Conservation (phyloP, 352 stramenopile species). For the Pythium monospermum region DNA sequence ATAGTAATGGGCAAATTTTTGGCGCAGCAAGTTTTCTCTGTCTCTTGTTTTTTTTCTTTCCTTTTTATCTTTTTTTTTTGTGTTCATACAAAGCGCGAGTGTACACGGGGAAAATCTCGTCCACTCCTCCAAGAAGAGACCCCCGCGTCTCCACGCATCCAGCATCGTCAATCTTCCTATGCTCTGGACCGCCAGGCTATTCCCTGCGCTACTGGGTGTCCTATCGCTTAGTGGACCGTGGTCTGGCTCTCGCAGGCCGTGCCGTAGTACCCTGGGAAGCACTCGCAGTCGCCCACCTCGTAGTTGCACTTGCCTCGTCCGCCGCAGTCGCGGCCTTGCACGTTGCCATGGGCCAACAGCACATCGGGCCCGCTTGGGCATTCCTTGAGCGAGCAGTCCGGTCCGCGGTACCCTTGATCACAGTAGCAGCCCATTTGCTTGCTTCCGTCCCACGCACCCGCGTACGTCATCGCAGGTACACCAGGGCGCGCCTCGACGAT, state of each 20-base stretch:
- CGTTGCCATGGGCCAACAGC: slow-evolving; percentile 74
- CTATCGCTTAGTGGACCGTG: slow-evolving; percentile 60
- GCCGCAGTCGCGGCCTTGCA: slow-evolving; percentile 87
- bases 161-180: too few species aligned
- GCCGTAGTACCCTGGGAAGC: slow-evolving; percentile 94
- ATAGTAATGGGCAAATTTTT: not conserved
- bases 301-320: slow-evolving; percentile 95
- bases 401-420: slow-evolving; percentile 91
- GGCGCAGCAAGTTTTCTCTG: too few species aligned
- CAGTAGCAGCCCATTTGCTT: slow-evolving; percentile 95
- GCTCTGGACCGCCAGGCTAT: too few species aligned
- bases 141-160: too few species aligned
- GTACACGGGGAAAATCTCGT: not conserved
- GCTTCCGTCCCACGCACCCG: slow-evolving; percentile 81
- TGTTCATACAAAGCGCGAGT: not conserved
- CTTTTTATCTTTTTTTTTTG: not conserved
- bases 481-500: slow-evolving; percentile 46
- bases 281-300: slow-evolving; percentile 89
- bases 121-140: not conserved
- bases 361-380: slow-evolving; percentile 91
- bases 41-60: not conserved
- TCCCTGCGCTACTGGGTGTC: too few species aligned
- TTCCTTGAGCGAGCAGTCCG: slow-evolving; percentile 94
- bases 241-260: slow-evolving; percentile 86
- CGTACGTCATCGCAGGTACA: slow-evolving; percentile 34